A percentile compares a stretch with the other conserved stretches of the same genome.
Conservation (phyloP, 2,329 filamentous ascomycete genomes). For the Paecilomyces variotii region DNA sequence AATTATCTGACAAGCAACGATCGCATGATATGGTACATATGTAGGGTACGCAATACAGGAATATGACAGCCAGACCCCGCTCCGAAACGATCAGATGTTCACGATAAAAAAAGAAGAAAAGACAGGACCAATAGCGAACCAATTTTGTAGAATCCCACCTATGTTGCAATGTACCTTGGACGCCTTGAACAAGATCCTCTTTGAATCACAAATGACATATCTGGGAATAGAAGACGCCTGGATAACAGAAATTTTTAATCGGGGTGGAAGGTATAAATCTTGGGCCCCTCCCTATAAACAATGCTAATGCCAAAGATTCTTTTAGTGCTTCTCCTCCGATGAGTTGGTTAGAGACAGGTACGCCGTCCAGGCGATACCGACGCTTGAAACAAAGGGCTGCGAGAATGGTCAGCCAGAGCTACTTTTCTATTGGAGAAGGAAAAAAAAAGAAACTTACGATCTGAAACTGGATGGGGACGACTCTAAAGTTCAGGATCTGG, state of each 20-base stretch:
- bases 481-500: constrained; percentile 90
- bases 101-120: background rate
- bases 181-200: background rate
- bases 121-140: background rate
- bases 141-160: background rate
- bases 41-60: background rate
- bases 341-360: constrained; percentile 91
- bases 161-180: background rate
- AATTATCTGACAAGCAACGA: background rate
- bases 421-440: background rate
- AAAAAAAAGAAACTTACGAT: constrained; percentile 58
- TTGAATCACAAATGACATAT: background rate
- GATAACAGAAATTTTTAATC: background rate
- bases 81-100: background rate
- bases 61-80: background rate
- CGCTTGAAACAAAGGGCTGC: constrained; percentile 88
- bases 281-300: background rate
- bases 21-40: background rate
- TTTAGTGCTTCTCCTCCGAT: constrained; percentile 47
- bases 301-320: background rate
- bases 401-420: background rate
- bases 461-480: constrained; percentile 94
- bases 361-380: constrained; percentile 96
- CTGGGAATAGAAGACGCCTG: background rate
- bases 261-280: background rate